A percentile compares a stretch with the other conserved stretches of the same genome.
Evolutionary conservation across 257 asterid genomes (phyloP).

Genomic region (Capsicum chinense): DNA sequence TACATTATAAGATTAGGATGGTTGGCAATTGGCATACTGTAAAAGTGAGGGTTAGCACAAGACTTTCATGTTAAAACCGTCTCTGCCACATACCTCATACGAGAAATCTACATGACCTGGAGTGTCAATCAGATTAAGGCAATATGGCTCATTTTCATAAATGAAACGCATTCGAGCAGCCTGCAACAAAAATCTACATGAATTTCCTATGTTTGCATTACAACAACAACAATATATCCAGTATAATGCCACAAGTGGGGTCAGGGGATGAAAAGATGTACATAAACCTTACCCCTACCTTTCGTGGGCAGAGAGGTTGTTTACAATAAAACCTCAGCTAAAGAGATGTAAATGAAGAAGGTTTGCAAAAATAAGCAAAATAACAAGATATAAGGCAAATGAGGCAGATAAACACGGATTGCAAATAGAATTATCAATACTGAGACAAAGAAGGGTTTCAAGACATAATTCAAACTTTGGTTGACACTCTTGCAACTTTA

Average conservation of each 20-base stretch:
- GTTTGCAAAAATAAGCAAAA: background rate
- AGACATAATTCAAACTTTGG: background rate
- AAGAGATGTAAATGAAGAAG: background rate
- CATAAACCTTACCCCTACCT: background rate
- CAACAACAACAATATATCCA: background rate
- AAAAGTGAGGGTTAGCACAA: conserved; percentile 1
- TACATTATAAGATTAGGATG: background rate
- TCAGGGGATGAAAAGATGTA: background rate
- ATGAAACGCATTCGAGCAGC: conserved; percentile 97
- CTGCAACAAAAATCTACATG: conserved; percentile 47
- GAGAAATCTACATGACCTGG: conserved; percentile 99
- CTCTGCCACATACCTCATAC: conserved; percentile 75
- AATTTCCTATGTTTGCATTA: background rate
- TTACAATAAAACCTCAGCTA: background rate
- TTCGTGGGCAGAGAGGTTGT: background rate
- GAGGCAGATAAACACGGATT: background rate
- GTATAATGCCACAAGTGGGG: background rate
- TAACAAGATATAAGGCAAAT: background rate
- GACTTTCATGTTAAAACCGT: background rate
- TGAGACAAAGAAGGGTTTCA: conserved; percentile 25
- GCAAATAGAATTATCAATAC: background rate
- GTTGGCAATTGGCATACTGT: background rate
- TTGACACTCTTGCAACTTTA: background rate
- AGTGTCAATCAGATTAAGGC: conserved; percentile 96
- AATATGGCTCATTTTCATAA: conserved; percentile 68